These are phyloP conservation scores for Ligustrum vulgare DNA, from an alignment of 257 asterid species.

Conservation along the genomic window DNA sequence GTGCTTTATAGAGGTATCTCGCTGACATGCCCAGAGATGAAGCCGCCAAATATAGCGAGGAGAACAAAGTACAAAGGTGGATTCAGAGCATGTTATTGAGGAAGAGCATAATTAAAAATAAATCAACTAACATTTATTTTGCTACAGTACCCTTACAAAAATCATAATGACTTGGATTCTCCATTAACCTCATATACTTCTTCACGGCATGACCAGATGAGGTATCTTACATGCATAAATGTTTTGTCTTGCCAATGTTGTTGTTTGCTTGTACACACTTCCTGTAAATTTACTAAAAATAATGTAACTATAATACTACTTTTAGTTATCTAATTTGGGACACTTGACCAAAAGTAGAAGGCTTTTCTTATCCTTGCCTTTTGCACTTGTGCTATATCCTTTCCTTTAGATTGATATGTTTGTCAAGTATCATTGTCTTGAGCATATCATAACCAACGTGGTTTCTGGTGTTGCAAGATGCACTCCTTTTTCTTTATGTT, in stretches of 20 bases:
- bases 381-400: too few relatives aligned
- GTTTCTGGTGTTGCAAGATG: neutral
- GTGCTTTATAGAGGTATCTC: slow-evolving; percentile 84
- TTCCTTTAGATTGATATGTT: neutral
- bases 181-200: slow-evolving; percentile 93
- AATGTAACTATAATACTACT: neutral
- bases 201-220: slow-evolving; percentile 99
- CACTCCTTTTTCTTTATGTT: neutral
- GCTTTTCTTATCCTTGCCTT: neutral
- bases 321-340: neutral
- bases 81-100: slow-evolving; percentile 24
- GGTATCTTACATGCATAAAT: slow-evolving; percentile 44
- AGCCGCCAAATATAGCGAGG: slow-evolving; percentile 90
- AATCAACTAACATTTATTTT: slow-evolving; percentile 32
- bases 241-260: neutral
- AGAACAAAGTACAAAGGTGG: slow-evolving; percentile 91
- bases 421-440: neutral
- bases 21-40: slow-evolving; percentile 85
- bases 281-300: neutral
- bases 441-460: neutral
- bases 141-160: slow-evolving; percentile 82
- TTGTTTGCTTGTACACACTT: neutral
- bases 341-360: neutral
- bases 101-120: neutral
- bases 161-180: slow-evolving; percentile 94